Conservation (phyloP, 305 asterid genomes). For the Stenogyne calaminthoides region DNA sequence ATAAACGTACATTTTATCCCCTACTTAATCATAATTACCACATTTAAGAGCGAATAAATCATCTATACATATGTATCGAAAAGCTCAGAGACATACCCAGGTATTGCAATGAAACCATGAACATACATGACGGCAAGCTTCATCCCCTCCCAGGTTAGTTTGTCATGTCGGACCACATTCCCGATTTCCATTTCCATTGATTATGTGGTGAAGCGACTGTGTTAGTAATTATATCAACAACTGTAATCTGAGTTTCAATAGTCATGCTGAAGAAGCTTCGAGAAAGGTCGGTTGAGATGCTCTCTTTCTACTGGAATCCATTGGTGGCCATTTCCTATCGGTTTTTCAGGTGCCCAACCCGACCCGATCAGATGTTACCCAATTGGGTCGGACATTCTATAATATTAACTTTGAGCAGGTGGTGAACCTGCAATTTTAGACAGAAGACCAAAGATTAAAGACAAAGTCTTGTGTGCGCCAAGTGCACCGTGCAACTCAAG, state of each 20-base stretch:
- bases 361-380: no score
- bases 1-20: background rate
- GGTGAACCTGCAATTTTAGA: slow-evolving; percentile 9
- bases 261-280: background rate
- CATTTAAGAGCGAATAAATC: background rate
- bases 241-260: background rate
- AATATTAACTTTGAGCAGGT: background rate
- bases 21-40: background rate
- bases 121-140: background rate
- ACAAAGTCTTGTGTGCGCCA: no score
- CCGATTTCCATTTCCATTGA: background rate
- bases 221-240: background rate
- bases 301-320: background rate
- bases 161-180: no score
- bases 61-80: background rate
- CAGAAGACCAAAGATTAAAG: background rate
- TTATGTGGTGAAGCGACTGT: background rate
- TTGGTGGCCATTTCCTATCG: no score
- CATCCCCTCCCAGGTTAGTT: background rate
- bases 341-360: no score
- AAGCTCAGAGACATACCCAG: background rate
- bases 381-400: background rate
- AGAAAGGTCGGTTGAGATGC: background rate
- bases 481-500: no score
- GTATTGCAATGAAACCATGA: background rate